A percentile compares a stretch with the other conserved stretches of the same genome.
These are phyloP conservation scores for Raphidocelis subcapitata DNA, from an alignment of 139 green algal genomes.

Conservation along the genomic window DNA sequence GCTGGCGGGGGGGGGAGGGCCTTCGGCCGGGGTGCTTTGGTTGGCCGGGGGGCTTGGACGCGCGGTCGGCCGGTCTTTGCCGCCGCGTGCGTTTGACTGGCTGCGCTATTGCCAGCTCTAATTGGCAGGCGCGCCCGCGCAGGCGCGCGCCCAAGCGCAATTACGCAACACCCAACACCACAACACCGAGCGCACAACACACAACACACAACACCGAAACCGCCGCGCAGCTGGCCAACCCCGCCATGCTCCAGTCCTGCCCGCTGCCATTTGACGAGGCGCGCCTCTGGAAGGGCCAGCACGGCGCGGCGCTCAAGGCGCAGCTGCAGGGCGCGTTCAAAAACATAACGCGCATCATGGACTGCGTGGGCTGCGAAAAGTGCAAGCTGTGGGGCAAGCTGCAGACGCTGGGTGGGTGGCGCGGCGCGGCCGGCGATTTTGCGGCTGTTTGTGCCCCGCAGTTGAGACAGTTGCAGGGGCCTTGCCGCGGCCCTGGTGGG, in stretches of 20 bases:
- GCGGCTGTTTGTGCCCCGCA: background rate
- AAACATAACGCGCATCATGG: conserved; percentile 96
- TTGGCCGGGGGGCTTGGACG: too few relatives aligned
- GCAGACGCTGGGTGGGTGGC: conserved; percentile 81
- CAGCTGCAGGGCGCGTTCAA: conserved; percentile 81
- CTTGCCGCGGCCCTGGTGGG: background rate
- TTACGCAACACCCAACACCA: too few relatives aligned
- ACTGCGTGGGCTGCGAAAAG: conserved; percentile 99
- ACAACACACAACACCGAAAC: too few relatives aligned
- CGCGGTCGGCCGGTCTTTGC: too few relatives aligned
- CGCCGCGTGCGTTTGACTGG: too few relatives aligned
- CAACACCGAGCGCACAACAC: too few relatives aligned
- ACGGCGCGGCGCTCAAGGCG: conserved; percentile 56
- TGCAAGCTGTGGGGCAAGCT: conserved; percentile 99
- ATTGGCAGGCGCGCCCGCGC: too few relatives aligned
- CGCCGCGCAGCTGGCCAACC: conserved; percentile 53
- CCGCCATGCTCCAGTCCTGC: conserved; percentile 67
- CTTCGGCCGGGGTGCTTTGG: too few relatives aligned
- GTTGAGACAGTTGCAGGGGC: background rate
- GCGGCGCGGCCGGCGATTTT: background rate
- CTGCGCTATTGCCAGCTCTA: too few relatives aligned
- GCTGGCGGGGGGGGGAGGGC: background rate
- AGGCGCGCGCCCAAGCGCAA: too few relatives aligned
- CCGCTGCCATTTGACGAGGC: conserved; percentile 93
- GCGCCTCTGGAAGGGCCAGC: conserved; percentile 80